A percentile compares a stretch with the other conserved stretches of the same genome.
These are phyloP conservation scores for Hansenula sp. DNA, from an alignment of 1,139 yeast species.

Conservation along the genomic window DNA sequence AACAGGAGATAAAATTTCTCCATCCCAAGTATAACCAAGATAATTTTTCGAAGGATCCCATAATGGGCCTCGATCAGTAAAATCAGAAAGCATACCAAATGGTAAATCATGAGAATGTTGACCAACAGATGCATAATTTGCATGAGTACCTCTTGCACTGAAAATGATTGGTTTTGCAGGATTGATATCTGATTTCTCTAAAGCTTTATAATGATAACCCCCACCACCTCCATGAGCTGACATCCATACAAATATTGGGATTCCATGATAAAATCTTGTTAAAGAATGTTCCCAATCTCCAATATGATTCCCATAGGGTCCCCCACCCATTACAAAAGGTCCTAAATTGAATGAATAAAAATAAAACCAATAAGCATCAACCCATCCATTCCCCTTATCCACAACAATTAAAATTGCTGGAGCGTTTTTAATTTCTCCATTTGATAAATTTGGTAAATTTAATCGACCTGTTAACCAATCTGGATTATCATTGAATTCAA, in stretches of 20 bases:
- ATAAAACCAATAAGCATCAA: constrained; percentile 93
- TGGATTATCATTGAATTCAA: constrained; percentile 74
- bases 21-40: constrained; percentile 77
- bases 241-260: constrained; percentile 94
- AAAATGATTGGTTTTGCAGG: constrained; percentile 66
- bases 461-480: constrained; percentile 79
- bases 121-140: constrained; percentile 94
- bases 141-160: constrained; percentile 95
- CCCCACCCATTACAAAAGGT: constrained; percentile 95
- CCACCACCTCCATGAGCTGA: constrained; percentile 98
- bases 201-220: constrained; percentile 71
- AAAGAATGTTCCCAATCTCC: constrained; percentile 99
- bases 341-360: constrained; percentile 93
- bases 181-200: constrained; percentile 59
- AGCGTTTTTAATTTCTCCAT: constrained; percentile 69
- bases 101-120: constrained; percentile 96
- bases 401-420: constrained; percentile 82
- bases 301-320: constrained; percentile 95
- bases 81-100: constrained; percentile 76
- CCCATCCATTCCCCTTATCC: constrained; percentile 88
- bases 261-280: constrained; percentile 77
- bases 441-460: constrained; percentile 65
- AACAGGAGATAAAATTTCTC: constrained; percentile 33
- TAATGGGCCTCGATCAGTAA: constrained; percentile 89
- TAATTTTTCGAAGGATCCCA: constrained; percentile 91